Percentiles rank a stretch among this genome's conserved stretches.
Conservation (phyloP, 306 rosid genomes). For the Betula pendula region DNA sequence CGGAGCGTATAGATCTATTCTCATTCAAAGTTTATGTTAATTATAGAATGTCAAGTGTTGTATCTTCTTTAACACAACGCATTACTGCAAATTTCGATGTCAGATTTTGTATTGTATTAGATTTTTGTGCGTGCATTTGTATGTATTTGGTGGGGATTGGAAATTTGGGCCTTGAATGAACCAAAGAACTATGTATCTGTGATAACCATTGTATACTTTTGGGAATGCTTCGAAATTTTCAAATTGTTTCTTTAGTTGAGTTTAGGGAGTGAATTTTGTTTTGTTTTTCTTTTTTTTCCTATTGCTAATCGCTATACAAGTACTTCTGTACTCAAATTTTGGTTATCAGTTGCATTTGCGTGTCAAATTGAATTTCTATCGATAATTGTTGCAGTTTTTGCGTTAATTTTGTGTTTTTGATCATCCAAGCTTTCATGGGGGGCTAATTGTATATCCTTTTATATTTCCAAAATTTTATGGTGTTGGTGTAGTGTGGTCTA, state of each 20-base stretch:
- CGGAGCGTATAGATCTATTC: not conserved
- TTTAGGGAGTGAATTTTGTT: not conserved
- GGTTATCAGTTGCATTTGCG: not conserved
- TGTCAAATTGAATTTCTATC: not conserved
- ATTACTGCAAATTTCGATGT: not conserved
- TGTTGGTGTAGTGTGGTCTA: slow-evolving; percentile 1
- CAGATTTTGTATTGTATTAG: too few relatives aligned
- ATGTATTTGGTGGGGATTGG: not conserved
- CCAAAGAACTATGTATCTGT: not conserved
- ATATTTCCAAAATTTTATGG: not conserved
- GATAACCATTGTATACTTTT: not conserved
- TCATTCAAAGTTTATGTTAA: not conserved
- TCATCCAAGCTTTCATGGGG: too few relatives aligned
- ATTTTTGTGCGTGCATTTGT: not conserved
- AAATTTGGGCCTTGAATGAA: not conserved
- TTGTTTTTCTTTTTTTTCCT: not conserved
- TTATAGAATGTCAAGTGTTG: not conserved
- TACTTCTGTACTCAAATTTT: not conserved
- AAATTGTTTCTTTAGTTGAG: not conserved
- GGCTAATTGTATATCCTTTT: too few relatives aligned
- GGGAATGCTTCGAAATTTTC: not conserved
- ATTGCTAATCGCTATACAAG: not conserved
- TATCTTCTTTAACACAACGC: not conserved
- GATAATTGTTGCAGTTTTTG: not conserved
- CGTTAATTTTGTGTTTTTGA: too few relatives aligned